Base-by-base conservation (phyloP, 768 basidiomycete species). In the Postia placenta region DNA sequence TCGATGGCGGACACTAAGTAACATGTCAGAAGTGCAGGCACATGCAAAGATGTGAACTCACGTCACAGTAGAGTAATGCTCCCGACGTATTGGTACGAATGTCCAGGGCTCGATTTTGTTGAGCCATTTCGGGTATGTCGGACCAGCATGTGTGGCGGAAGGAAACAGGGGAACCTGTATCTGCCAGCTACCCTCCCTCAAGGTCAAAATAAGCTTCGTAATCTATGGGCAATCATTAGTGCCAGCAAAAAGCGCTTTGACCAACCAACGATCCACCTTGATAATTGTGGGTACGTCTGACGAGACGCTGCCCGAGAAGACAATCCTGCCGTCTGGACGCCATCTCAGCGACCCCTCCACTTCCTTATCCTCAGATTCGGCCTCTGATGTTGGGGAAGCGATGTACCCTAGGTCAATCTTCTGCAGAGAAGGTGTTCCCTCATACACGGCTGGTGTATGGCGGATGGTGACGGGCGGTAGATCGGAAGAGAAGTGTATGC, bases 121-220 rank as follows among this genome's bases (percentile, higher is more conserved):
- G 44, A 89, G 60, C 88, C 88, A 91, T 45, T 67, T 52, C 2
- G 71, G 67, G 11, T 61, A 51, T 6, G 43, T 45, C 22, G 54
- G 9, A 14, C 58, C 52, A 26, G 66, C 67, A 33, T 68, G 65
- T 12, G 73, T 72, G 22, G 63, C 55, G 17, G 65, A 68, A 1
- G 76, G 72, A 23, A 73, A 39, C 22, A 64, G 42, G 0, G 80
- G 77, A 26, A 92, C 64, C 37, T 85, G 74, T 22, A 92, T 69
- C 37, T 69, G 75, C 90, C 90, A 92, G 24, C 63, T 69, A 30
- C 78, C 77, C 61, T 85, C 74, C 47, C 73, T 70, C 22, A 91
- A 59, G 0, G 72, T 78, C 30, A 82, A 52, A 2, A 78, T 61
- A 1, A 85, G 58, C 56, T 72, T 80, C 69, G 63, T 57, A n/a